These are phyloP conservation scores for Inga leiocalycina DNA, from an alignment of 306 rosid species.

Conservation along the genomic window DNA sequence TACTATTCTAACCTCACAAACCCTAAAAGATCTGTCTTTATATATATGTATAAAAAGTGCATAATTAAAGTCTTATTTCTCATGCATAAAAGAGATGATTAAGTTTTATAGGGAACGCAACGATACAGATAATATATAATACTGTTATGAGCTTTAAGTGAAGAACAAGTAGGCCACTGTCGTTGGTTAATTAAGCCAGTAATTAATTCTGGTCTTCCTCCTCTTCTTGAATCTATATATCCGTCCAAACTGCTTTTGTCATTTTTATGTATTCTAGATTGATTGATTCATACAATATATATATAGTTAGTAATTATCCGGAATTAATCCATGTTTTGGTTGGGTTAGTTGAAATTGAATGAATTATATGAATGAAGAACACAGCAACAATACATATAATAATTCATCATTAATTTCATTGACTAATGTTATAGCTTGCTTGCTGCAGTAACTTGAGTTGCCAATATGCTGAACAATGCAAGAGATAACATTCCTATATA, in stretches of 20 bases:
- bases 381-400: neutral
- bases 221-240: constrained; percentile 6
- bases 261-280: constrained; percentile 15
- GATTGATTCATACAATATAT: neutral
- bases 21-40: neutral
- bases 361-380: neutral
- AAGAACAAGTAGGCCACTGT: neutral
- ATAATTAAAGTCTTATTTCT: neutral
- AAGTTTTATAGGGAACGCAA: neutral
- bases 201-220: neutral
- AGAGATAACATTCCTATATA: neutral
- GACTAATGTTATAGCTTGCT: neutral
- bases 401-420: neutral
- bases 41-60: neutral
- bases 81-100: neutral
- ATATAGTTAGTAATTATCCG: neutral
- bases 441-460: too few species aligned
- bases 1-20: neutral
- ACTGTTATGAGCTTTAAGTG: neutral
- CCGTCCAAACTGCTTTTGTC: constrained; percentile 34
- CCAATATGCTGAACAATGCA: neutral
- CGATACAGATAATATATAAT: neutral
- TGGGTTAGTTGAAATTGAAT: neutral
- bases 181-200: neutral
- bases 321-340: neutral